These are phyloP conservation scores for Candida mattraensis DNA, from an alignment of 805 yeast species.

Conservation along the genomic window DNA sequence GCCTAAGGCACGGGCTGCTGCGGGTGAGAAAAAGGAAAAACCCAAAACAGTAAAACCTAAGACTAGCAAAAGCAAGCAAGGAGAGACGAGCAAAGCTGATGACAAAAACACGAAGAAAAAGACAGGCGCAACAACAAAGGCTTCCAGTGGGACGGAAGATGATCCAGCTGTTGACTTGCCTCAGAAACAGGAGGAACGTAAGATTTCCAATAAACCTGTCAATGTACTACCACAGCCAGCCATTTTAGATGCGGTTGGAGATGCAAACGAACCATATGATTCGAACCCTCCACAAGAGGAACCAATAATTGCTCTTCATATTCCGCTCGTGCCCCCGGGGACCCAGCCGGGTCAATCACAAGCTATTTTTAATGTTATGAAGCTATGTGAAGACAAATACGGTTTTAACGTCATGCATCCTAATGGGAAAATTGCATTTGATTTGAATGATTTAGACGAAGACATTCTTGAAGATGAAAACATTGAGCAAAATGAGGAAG, in stretches of 20 bases:
- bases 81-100: conserved; percentile 7
- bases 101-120: conserved; percentile 8
- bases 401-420: conserved; percentile 77
- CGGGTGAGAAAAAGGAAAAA: conserved; percentile 5
- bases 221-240: conserved; percentile 18
- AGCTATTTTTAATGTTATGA: conserved; percentile 68
- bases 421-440: conserved; percentile 56
- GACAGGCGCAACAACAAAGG: neutral
- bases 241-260: conserved; percentile 16
- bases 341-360: conserved; percentile 51
- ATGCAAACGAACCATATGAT: conserved; percentile 4
- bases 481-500: conserved; percentile 12
- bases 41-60: conserved; percentile 5
- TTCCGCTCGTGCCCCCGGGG: conserved; percentile 53
- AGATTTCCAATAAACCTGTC: conserved; percentile 11
- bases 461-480: conserved; percentile 42
- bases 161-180: conserved; percentile 1
- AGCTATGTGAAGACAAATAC: conserved; percentile 78
- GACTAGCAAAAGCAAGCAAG: conserved; percentile 2
- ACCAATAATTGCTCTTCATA: conserved; percentile 56
- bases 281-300: conserved; percentile 4
- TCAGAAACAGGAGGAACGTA: conserved; percentile 4
- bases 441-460: conserved; percentile 49
- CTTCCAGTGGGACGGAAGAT: conserved; percentile 1
- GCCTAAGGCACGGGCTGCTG: neutral